Percentiles rank a stretch among this genome's conserved stretches.
phyloP scores from a whole-genome alignment of 129 eudicot genomes.

The Pulicaria dysenterica region DNA sequence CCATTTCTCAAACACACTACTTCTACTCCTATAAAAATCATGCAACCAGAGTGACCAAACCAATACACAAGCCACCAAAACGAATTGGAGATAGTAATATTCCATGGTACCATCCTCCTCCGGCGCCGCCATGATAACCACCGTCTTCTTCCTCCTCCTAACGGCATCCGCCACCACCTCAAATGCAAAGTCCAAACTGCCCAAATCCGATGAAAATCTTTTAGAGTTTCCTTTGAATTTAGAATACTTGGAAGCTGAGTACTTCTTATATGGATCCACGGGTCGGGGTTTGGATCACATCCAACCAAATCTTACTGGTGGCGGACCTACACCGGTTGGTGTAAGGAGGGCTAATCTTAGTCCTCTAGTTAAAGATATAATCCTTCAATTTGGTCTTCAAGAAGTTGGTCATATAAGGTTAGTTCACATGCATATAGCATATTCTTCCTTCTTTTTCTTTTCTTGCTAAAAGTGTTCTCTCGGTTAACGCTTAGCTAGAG shows the following conservation, averaged over 20 bases:
- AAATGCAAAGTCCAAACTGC: slow-evolving; percentile 1
- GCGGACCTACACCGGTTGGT: slow-evolving; percentile 76
- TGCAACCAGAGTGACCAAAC: neutral
- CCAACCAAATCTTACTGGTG: slow-evolving; percentile 55
- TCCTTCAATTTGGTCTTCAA: slow-evolving; percentile 64
- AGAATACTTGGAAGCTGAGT: slow-evolving; percentile 83
- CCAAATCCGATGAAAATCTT: slow-evolving; percentile 44
- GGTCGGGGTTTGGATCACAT: slow-evolving; percentile 60
- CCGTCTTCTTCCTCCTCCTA: slow-evolving; percentile 16
- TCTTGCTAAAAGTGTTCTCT: too few species aligned
- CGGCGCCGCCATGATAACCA: neutral
- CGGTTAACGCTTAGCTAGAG: too few species aligned
- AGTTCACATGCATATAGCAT: slow-evolving; percentile 16
- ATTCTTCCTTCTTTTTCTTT: neutral
- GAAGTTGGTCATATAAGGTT: slow-evolving; percentile 77
- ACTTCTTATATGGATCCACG: slow-evolving; percentile 63
- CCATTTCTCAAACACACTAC: too few species aligned
- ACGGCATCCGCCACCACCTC: neutral
- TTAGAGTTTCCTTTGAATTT: slow-evolving; percentile 70
- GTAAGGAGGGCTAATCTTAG: slow-evolving; percentile 47
- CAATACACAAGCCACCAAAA: neutral
- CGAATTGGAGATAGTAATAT: too few species aligned
- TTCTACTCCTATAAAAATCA: too few species aligned
- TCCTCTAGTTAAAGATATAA: slow-evolving; percentile 48
- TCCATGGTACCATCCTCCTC: neutral